Evolutionary conservation across 2,329 filamentous ascomycete species (phyloP).

Genomic region (Monilinia laxa): DNA sequence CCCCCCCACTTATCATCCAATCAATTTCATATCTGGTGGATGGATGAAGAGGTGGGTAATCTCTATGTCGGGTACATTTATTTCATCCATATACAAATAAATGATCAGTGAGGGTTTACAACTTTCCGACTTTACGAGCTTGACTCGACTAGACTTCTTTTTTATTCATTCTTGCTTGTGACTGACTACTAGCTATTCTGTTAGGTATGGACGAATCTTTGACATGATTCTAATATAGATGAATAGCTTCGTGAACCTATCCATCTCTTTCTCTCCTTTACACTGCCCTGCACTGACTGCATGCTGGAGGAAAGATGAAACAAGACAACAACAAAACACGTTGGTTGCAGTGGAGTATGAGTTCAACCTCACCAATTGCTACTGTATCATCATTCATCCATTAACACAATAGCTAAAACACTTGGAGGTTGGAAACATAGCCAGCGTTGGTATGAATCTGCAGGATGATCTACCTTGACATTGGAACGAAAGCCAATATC

Average conservation of each 20-base stretch:
- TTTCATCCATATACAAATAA: too few species aligned
- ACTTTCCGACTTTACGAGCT: background rate
- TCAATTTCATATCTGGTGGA: background rate
- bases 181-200: too few species aligned
- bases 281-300: background rate
- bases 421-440: background rate
- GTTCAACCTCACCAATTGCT: background rate
- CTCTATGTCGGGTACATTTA: too few species aligned
- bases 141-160: background rate
- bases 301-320: slow-evolving; percentile 1
- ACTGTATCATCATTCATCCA: background rate
- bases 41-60: too few species aligned
- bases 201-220: background rate
- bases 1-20: slow-evolving; percentile 10
- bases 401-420: background rate
- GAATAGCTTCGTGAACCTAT: background rate
- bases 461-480: background rate
- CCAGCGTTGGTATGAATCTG: background rate
- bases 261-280: background rate
- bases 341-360: slow-evolving; percentile 2
- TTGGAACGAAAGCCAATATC: too few species aligned
- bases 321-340: background rate
- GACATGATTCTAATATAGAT: background rate
- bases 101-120: too few species aligned
- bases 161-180: background rate